Evolutionary conservation across 176 grass and related monocot genomes (phyloP), one percentile per base, ranked within the genome.

Genomic region (Melocanna baccifera): DNA sequence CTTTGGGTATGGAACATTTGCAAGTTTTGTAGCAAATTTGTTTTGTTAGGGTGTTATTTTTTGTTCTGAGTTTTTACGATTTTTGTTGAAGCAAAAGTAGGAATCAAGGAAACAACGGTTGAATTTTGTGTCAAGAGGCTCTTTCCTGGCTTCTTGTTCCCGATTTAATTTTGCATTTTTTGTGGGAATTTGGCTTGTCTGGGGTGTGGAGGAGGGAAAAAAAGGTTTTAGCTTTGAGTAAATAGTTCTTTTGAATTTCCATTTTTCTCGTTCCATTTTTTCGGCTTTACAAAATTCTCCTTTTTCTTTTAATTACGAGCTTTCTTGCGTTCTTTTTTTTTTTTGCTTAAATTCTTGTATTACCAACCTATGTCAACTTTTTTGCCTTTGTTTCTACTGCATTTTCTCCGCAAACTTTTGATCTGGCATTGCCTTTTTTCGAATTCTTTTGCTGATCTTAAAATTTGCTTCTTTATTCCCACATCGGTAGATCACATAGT

Each of bases 211-310:
- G 52, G 79, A 76, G 79, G 70, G 45, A 39, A 70, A 37, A 74
- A 62, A 70, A 83, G 34, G 63, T 52, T 76, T 63, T 56, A 67
- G n/a, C 51, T 87, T 63, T 68, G 52, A 26, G 50, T 7, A 76
- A 20, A 51, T 39, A 69, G 65, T 83, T 82, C 78, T 69, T 76
- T 75, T 87, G 3, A 82, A 87, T 28, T 69, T 81, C 71, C 39
- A 51, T 20, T 76, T 77, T 82, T 50, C 56, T 45, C n/a, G 34
- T 48, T 56, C 29, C 20, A 1, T 39, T 20, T 59, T 65, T 67
- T 56, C 26, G 37, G 59, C 36, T 84, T 73, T 79, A 32, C n/a
- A 25, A 87, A 69, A 70, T 46, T 9, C 20, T 11, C 18, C 15
- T 37, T 80, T 61, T 39, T 43, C 42, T 18, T 59, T 58, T 46